Evolutionary conservation across 1,284 basidiomycete species (phyloP).

Genomic region (Agaricales sp.): DNA sequence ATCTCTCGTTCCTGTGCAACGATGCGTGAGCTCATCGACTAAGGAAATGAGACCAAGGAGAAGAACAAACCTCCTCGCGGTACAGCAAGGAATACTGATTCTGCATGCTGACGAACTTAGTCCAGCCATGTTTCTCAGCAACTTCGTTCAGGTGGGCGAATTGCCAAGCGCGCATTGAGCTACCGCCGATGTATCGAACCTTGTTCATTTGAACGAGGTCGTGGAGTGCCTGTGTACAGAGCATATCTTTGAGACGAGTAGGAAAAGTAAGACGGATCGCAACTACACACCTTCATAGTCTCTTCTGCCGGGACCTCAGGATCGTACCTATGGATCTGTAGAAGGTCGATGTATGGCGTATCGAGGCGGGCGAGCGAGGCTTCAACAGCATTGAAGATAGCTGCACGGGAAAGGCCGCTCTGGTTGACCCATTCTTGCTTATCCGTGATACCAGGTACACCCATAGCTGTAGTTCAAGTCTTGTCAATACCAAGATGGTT

Average conservation of each 20-base stretch:
- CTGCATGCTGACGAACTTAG: conserved; percentile 24
- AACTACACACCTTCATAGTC: conserved; percentile 15
- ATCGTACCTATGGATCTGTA: conserved; percentile 22
- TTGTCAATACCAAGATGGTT: too few species aligned
- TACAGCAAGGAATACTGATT: conserved; percentile 26
- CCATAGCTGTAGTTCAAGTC: too few species aligned
- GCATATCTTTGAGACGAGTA: not conserved
- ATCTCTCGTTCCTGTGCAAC: conserved; percentile 33
- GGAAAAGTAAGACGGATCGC: not conserved
- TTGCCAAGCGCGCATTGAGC: conserved; percentile 18
- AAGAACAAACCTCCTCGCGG: conserved; percentile 17
- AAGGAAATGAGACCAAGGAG: not conserved
- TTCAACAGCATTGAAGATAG: conserved; percentile 20
- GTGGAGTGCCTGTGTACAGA: conserved; percentile 14
- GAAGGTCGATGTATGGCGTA: conserved; percentile 24
- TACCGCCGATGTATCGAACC: conserved; percentile 19
- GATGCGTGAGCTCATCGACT: too few species aligned
- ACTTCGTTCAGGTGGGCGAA: conserved; percentile 19
- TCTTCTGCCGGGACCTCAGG: conserved; percentile 15
- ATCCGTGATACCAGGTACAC: not conserved
- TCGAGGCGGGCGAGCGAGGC: conserved; percentile 19
- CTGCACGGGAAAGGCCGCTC: conserved; percentile 16
- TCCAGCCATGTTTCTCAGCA: conserved; percentile 21
- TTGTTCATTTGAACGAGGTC: conserved; percentile 19
- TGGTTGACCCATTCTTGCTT: conserved; percentile 24